phyloP scores from a whole-genome alignment of 1,139 yeast species.

The Saccharomyces hybrid region DNA sequence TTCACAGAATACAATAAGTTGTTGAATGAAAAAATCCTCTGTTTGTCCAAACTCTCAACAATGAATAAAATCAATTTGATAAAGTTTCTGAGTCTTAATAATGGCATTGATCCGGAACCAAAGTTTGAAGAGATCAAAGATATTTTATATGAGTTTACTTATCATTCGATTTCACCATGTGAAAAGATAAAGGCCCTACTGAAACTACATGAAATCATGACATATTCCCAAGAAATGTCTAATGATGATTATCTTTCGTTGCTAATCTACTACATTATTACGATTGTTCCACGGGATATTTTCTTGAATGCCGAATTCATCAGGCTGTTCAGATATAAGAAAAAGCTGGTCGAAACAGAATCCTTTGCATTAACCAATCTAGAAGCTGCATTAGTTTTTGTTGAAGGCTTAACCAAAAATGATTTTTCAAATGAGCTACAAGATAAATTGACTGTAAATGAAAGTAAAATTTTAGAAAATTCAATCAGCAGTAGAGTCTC shows the following conservation, averaged over 20 bases:
- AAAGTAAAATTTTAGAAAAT: conserved; percentile 12
- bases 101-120: background rate
- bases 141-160: conserved; percentile 4
- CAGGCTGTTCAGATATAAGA: conserved; percentile 47
- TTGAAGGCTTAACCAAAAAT: conserved; percentile 41
- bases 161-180: conserved; percentile 24
- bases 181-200: conserved; percentile 25
- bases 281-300: conserved; percentile 37
- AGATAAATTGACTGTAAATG: conserved; percentile 12
- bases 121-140: conserved; percentile 10
- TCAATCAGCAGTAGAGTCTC: conserved; percentile 17
- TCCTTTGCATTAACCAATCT: conserved; percentile 55
- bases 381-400: conserved; percentile 54
- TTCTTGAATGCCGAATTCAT: conserved; percentile 48
- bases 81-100: conserved; percentile 21
- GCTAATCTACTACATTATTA: conserved; percentile 43
- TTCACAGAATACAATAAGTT: conserved; percentile 25
- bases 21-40: conserved; percentile 19
- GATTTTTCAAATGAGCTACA: conserved; percentile 34
- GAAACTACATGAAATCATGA: conserved; percentile 26
- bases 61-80: conserved; percentile 19
- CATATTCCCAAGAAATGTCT: conserved; percentile 19
- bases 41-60: conserved; percentile 16
- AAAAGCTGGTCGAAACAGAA: conserved; percentile 43
- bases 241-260: conserved; percentile 51